phyloP scores from a whole-genome alignment of 2,329 filamentous ascomycete species.

The Fonsecaea monophora region DNA sequence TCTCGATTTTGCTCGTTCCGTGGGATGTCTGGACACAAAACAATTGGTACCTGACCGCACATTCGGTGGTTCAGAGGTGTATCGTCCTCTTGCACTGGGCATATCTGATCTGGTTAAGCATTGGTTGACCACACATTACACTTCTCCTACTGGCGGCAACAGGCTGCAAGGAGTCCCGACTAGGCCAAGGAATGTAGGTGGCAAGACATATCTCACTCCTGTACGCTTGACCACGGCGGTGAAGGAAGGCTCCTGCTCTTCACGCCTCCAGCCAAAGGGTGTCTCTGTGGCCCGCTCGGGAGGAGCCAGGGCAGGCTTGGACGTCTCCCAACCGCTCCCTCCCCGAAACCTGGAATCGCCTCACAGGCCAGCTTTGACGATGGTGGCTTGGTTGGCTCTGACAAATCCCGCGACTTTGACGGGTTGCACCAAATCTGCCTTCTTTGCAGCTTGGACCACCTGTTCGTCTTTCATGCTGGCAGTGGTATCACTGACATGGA shows the following conservation, averaged over 20 bases:
- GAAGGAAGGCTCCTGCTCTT: constrained; percentile 19
- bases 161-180: background rate
- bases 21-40: background rate
- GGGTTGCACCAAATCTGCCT: constrained; percentile 29
- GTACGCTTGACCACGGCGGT: constrained; percentile 5
- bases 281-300: background rate
- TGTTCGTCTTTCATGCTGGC: constrained; percentile 31
- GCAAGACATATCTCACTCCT: background rate
- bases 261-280: background rate
- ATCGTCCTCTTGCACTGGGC: background rate
- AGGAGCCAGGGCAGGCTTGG: constrained; percentile 8
- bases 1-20: background rate
- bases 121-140: background rate
- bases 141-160: background rate
- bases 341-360: constrained; percentile 11
- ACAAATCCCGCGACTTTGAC: constrained; percentile 37
- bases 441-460: constrained; percentile 37
- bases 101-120: background rate
- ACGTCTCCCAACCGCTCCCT: constrained; percentile 15
- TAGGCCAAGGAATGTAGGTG: background rate
- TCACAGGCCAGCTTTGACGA: constrained; percentile 5
- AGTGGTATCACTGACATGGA: constrained; percentile 23
- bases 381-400: constrained; percentile 23
- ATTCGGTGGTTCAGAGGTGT: background rate
- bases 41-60: background rate